Base-by-base conservation (phyloP, 2,329 filamentous ascomycete species). In the Paecilomyces sp. region DNA sequence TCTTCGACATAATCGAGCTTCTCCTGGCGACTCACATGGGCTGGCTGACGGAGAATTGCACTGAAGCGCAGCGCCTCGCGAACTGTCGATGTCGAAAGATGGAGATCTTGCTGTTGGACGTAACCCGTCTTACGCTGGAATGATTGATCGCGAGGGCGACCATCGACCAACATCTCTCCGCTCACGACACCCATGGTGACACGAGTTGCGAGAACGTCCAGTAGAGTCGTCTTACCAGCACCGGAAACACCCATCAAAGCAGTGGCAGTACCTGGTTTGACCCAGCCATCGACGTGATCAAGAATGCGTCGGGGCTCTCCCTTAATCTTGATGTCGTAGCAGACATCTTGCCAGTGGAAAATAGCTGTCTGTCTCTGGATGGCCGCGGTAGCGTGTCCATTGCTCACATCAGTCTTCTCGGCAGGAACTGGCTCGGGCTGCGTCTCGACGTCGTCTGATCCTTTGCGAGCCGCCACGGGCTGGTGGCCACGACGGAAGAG, bases 201-300 rank as follows among this genome's bases (percentile, higher is more conserved):
- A 68, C 92, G 87, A 61, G 89, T 89, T 22, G 92, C 92, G 63
- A 97, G 80, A 28, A 90, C 89, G 73, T 96, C 90, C 4, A 97
- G 80, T 12, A 97, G 82, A 0, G 92, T 96, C 0, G 92, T 96
- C 74, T 96, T 96, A 51, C 92, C 92, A 11, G 92, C 92, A 60
- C 92, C 91, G 30, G 88, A 92, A 3, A 92, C 90, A 74, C 91
- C 90, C 91, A 96, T 96, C 2, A 96, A 80, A 9, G 91, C 92
- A 1, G 91, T 96, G 56, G 96, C 70, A 5, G 90, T 96, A 60
- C 92, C 92, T 3, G 92, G 92, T 75, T 95, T 93, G 58, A 96
- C 91, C 90, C 91, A 96, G 31, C 92, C 92, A 65, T 93, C 88
- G 13, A 96, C 89, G 63, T 93, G 80, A 66, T 96, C 87, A 62